Percentiles rank a stretch among this genome's conserved stretches.
Conservation (phyloP, 179 eudicot species). For the Dionaea muscipula region DNA sequence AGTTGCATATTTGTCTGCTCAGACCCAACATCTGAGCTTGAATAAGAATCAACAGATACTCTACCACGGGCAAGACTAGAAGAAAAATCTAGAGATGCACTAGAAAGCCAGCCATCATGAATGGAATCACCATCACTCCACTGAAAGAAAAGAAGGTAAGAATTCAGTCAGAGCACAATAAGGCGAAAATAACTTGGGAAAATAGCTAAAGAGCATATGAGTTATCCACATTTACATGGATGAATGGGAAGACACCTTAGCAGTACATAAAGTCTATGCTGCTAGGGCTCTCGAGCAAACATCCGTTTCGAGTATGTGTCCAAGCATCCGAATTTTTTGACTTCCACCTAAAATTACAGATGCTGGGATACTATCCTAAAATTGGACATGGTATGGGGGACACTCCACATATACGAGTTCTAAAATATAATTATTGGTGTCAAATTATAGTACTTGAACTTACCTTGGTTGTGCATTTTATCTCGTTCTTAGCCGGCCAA, state of each 20-base stretch:
- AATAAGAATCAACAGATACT: slow-evolving; percentile 32
- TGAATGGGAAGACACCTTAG: neutral
- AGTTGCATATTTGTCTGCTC: slow-evolving; percentile 64
- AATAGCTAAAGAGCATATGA: neutral
- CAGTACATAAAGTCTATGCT: neutral
- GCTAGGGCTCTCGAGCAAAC: neutral
- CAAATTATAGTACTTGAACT: too few species aligned
- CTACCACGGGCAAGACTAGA: slow-evolving; percentile 31
- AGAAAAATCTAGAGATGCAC: slow-evolving; percentile 35
- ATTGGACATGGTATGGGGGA: too few species aligned
- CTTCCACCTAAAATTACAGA: too few species aligned
- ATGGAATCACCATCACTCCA: slow-evolving; percentile 26
- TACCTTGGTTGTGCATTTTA: too few species aligned
- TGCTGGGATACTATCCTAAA: too few species aligned
- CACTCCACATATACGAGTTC: too few species aligned
- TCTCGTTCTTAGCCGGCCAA: too few species aligned
- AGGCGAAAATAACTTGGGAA: neutral
- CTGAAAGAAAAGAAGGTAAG: slow-evolving; percentile 26
- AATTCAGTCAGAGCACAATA: slow-evolving; percentile 1
- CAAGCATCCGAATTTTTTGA: too few species aligned
- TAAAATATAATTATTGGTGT: too few species aligned
- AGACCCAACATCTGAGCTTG: slow-evolving; percentile 58
- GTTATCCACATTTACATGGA: neutral
- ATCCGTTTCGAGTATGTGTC: too few species aligned
- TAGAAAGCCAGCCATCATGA: slow-evolving; percentile 27